Evolutionary conservation across 108 stramenopile genomes (phyloP).

Genomic region (Mediolabrus comicus): DNA sequence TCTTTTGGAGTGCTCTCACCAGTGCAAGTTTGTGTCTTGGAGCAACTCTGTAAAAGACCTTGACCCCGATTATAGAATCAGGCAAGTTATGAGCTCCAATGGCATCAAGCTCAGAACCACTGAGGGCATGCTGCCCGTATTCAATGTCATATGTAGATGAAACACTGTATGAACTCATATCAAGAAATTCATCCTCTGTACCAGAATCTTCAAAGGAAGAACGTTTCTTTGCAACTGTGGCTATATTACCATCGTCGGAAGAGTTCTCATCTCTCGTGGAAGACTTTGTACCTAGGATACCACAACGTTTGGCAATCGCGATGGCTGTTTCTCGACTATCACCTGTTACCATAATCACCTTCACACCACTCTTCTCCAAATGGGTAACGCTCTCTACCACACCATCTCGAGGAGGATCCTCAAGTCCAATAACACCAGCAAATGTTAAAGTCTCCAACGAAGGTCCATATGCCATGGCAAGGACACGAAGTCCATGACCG

Average conservation of each 20-base stretch:
- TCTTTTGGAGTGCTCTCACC: constrained; percentile 88
- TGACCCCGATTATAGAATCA: constrained; percentile 70
- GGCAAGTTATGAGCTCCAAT: constrained; percentile 65
- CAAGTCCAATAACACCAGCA: constrained; percentile 90
- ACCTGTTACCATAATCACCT: constrained; percentile 97
- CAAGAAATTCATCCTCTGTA: constrained; percentile 11
- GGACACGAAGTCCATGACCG: constrained; percentile 81
- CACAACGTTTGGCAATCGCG: constrained; percentile 88
- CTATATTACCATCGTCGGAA: constrained; percentile 13
- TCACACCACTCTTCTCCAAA: constrained; percentile 82
- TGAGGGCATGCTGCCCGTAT: constrained; percentile 53
- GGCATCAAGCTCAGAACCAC: constrained; percentile 76
- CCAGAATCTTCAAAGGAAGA: background rate
- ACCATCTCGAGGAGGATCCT: constrained; percentile 91
- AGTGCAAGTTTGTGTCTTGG: constrained; percentile 95
- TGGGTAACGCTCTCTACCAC: constrained; percentile 75
- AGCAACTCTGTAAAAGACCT: constrained; percentile 94
- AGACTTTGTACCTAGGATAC: constrained; percentile 61
- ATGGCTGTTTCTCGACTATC: constrained; percentile 95
- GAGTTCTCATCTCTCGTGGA: constrained; percentile 15
- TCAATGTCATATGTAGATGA: constrained; percentile 40
- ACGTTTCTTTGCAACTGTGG: background rate
- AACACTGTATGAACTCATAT: constrained; percentile 12
- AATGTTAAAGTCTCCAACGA: constrained; percentile 67
- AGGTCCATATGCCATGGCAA: constrained; percentile 87